Evolutionary conservation across 352 stramenopile genomes (phyloP).

Genomic region (Globisporangium uncinulatum): DNA sequence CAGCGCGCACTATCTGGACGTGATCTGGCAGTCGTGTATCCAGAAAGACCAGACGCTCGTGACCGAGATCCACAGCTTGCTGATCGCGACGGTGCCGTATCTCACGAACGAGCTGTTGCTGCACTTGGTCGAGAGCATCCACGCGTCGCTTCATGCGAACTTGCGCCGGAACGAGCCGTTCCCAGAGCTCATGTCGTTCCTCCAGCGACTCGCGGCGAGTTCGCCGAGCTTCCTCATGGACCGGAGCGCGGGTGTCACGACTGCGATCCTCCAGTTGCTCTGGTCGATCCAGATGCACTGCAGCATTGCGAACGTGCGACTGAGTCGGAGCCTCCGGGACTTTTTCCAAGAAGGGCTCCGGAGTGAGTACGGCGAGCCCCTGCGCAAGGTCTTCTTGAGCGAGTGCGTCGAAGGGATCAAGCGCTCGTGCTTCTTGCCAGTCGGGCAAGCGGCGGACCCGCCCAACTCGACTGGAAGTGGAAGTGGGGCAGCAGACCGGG

Average conservation of each 20-base stretch:
- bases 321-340: conserved; percentile 62
- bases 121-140: conserved; percentile 67
- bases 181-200: conserved; percentile 65
- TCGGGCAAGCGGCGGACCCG: conserved; percentile 6
- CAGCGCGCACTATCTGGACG: conserved; percentile 50
- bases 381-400: conserved; percentile 64
- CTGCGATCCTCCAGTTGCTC: conserved; percentile 60
- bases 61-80: conserved; percentile 76
- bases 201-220: conserved; percentile 68
- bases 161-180: conserved; percentile 52
- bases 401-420: conserved; percentile 81
- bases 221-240: conserved; percentile 73
- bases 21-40: conserved; percentile 77
- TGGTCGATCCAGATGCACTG: conserved; percentile 84
- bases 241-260: conserved; percentile 50
- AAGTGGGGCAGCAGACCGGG: conserved; percentile 21
- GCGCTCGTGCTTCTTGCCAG: conserved; percentile 45
- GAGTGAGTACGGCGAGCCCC: conserved; percentile 57
- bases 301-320: conserved; percentile 43
- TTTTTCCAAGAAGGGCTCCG: conserved; percentile 81
- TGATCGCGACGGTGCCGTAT: conserved; percentile 74
- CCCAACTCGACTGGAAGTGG: neutral
- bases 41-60: conserved; percentile 83
- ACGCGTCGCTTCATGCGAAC: conserved; percentile 43
- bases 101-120: conserved; percentile 65